These are phyloP conservation scores for Diaporthe vaccinii DNA, from an alignment of 2,329 filamentous ascomycete species.

Conservation along the genomic window DNA sequence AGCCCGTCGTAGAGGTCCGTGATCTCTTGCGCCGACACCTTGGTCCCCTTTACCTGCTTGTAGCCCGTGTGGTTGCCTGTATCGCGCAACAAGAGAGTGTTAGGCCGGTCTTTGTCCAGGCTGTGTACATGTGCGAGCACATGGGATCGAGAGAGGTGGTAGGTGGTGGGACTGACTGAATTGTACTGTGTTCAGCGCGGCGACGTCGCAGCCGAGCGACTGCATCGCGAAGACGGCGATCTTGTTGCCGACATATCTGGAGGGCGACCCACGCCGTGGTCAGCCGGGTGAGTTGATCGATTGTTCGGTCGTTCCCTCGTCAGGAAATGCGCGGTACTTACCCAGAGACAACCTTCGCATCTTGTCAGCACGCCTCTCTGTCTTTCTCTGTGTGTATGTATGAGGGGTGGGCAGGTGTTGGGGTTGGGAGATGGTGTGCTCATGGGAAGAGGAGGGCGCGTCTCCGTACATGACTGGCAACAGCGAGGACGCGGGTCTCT, in stretches of 20 bases:
- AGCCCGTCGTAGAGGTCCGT: constrained; percentile 87
- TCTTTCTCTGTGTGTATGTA: constrained; percentile 63
- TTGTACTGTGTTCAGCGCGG: constrained; percentile 94
- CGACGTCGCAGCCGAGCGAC: constrained; percentile 91
- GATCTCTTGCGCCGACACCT: constrained; percentile 85
- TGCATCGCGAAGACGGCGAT: constrained; percentile 97
- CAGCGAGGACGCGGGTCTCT: constrained; percentile 80
- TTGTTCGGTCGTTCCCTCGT: background rate
- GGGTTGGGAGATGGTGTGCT: constrained; percentile 43
- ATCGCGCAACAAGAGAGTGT: constrained; percentile 24
- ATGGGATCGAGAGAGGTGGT: background rate
- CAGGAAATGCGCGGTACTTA: constrained; percentile 45
- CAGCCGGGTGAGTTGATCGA: constrained; percentile 27
- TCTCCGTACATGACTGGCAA: constrained; percentile 91
- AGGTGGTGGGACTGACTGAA: constrained; percentile 77
- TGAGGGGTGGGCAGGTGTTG: constrained; percentile 43
- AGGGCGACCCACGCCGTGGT: constrained; percentile 31
- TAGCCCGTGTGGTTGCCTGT: constrained; percentile 97
- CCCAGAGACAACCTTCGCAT: constrained; percentile 59
- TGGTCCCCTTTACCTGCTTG: constrained; percentile 86
- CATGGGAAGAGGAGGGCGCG: constrained; percentile 39
- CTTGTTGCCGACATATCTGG: constrained; percentile 97
- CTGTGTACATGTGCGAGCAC: background rate
- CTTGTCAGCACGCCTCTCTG: constrained; percentile 39
- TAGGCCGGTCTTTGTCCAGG: background rate